Base-by-base conservation (phyloP, 2,329 filamentous ascomycete species). In the Aureobasidium sp. region DNA sequence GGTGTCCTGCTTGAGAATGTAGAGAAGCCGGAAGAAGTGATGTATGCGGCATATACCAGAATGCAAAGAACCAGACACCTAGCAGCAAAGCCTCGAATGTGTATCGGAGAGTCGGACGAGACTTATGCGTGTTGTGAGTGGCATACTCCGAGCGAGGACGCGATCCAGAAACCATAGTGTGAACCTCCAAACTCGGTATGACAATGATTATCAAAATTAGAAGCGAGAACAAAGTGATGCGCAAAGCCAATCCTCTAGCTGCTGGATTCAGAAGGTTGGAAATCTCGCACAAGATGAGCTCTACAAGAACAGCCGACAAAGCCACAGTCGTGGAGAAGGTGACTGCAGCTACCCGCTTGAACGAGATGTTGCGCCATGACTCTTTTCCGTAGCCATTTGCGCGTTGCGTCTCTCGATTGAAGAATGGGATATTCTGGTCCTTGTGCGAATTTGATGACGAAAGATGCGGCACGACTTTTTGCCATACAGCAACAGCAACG, bases 261-360 rank as follows among this genome's bases (percentile, higher is more conserved):
- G 79, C 78, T 7, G 85, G 81, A 65, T 87, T 82, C n/a, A 90
- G 81, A 5, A 88, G 80, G 68, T 90, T 89, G 30, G 89, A 85
- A 47, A 96, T 90, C 74, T 96, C 91, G 68, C 89, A 91, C 9
- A 96, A 81, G 49, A 96, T 89, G 66, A 96, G 76, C 74, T 92
- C 87, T 3, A 86, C 90, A 49, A 96, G 78, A 1, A 93, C 89
- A 41, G 87, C 82, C 6, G 90, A 88, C 9, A 95, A 80, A 1
- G 85, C 90, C 37, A 94, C 83, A 10, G 89, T 95, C 1, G 85
- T 82, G 6, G 89, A 86, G 73, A 95, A 95, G 1, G 88, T 85
- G 62, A 82, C 75, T 14, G 67, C 67, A 8, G 70, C 77, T 10
- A 81, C 64, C n/a, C 69, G 71, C 48, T 73, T 72, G 39, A 72